These are phyloP conservation scores for Sarcodon sp. DNA, from an alignment of 768 basidiomycete genomes.

Conservation along the genomic window DNA sequence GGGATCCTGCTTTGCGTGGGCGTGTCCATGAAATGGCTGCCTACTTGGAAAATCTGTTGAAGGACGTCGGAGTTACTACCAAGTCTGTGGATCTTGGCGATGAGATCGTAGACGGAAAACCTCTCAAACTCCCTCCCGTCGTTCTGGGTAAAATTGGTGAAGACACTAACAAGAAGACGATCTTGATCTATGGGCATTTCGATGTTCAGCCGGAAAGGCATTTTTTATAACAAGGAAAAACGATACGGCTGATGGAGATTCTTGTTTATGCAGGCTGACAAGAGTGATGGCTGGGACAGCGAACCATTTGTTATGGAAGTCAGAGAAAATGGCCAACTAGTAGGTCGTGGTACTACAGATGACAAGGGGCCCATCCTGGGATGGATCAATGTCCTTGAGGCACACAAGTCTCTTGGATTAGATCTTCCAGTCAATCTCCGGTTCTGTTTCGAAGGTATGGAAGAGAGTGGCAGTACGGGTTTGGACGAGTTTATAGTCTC, in stretches of 20 bases:
- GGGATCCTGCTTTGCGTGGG: conserved; percentile 55
- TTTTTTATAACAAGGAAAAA: not conserved
- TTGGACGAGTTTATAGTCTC: conserved; percentile 75
- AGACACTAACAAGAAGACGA: conserved; percentile 85
- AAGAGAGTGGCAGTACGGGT: conserved; percentile 87
- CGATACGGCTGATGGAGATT: not conserved
- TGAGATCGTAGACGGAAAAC: conserved; percentile 61
- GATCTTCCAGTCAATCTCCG: conserved; percentile 82
- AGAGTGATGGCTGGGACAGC: conserved; percentile 76
- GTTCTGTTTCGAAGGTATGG: conserved; percentile 96
- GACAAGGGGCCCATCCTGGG: conserved; percentile 87
- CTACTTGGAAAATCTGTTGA: conserved; percentile 67
- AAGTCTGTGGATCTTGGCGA: conserved; percentile 64
- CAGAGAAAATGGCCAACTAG: conserved; percentile 43
- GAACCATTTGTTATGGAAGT: conserved; percentile 69
- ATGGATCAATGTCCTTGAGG: conserved; percentile 86
- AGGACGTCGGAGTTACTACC: conserved; percentile 67
- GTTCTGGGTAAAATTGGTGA: conserved; percentile 74
- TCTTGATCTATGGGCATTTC: conserved; percentile 89
- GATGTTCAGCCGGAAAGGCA: conserved; percentile 80
- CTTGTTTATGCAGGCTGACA: conserved; percentile 18
- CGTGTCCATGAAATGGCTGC: conserved; percentile 81
- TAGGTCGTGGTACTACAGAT: conserved; percentile 81
- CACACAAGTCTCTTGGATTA: conserved; percentile 52
- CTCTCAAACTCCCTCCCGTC: conserved; percentile 66